Conservation (phyloP, 78 protist genomes). For the Cavenderia fasciculata region DNA sequence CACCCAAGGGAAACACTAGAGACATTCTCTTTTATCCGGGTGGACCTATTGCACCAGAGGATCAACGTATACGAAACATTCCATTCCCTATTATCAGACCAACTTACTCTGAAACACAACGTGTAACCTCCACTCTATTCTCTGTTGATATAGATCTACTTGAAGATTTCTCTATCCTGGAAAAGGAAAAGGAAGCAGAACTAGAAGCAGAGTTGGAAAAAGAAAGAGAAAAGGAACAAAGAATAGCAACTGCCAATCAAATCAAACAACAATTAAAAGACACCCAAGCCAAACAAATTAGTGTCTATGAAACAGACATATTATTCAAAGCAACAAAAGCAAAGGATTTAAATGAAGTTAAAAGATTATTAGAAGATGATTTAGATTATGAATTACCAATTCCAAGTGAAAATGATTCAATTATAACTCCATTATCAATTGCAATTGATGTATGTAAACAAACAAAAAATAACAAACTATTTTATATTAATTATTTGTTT, state of each 20-base stretch:
- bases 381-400: slow-evolving; percentile 17
- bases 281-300: not conserved
- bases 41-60: slow-evolving; percentile 18
- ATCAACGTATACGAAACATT: slow-evolving; percentile 24
- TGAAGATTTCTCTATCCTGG: slow-evolving; percentile 14
- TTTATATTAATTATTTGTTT: not conserved
- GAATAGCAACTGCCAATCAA: not conserved
- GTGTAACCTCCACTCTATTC: slow-evolving; percentile 26
- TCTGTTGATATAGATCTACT: slow-evolving; percentile 52
- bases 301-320: slow-evolving; percentile 5
- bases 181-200: slow-evolving; percentile 13
- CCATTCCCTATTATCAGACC: slow-evolving; percentile 78
- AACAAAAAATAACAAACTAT: not conserved
- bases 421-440: slow-evolving; percentile 44
- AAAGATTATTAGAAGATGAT: slow-evolving; percentile 18
- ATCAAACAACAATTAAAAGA: not conserved
- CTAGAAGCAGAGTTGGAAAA: not conserved
- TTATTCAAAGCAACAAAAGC: slow-evolving; percentile 13
- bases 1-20: slow-evolving; percentile 63
- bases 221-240: not conserved
- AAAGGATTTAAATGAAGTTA: slow-evolving; percentile 5
- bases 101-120: slow-evolving; percentile 46
- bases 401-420: slow-evolving; percentile 1
- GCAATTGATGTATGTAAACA: slow-evolving; percentile 18
- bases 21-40: slow-evolving; percentile 37